Percentiles rank a stretch among this genome's conserved stretches.
Conservation (phyloP, 2,329 filamentous ascomycete species). For the Ophiostoma novo-ulmi region DNA sequence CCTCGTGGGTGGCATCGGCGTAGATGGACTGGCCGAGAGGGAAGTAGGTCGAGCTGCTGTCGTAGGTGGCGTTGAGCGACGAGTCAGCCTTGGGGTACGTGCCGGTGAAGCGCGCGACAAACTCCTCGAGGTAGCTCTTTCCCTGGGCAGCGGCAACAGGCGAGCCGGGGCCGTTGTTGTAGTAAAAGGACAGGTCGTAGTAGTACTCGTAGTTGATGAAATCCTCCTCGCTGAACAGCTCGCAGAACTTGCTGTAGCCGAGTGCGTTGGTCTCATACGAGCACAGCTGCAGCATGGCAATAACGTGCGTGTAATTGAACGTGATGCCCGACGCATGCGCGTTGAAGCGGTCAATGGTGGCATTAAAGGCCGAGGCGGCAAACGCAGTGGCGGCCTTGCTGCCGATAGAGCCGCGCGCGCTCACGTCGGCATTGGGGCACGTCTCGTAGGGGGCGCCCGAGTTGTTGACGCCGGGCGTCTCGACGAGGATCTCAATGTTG, state of each 20-base stretch:
- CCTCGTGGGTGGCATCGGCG: constrained; percentile 6
- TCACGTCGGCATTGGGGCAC: not conserved
- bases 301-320: not conserved
- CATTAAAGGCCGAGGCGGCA: not conserved
- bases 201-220: constrained; percentile 15
- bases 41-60: constrained; percentile 8
- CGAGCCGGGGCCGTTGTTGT: constrained; percentile 11
- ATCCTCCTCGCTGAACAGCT: constrained; percentile 13
- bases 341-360: constrained; percentile 5
- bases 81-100: constrained; percentile 1
- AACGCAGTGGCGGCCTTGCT: not conserved
- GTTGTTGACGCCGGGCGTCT: constrained; percentile 10
- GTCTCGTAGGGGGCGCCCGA: constrained; percentile 10
- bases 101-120: constrained; percentile 5
- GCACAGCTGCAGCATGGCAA: constrained; percentile 8
- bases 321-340: not conserved
- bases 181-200: constrained; percentile 4
- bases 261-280: constrained; percentile 8
- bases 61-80: not conserved
- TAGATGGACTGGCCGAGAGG: constrained; percentile 7
- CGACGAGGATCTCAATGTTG: constrained; percentile 11
- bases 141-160: constrained; percentile 2
- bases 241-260: constrained; percentile 11
- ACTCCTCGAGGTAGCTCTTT: constrained; percentile 12
- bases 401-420: not conserved